phyloP scores from a whole-genome alignment of 1,284 basidiomycete genomes.

The Cutaneotrichosporon cyanovorans region DNA sequence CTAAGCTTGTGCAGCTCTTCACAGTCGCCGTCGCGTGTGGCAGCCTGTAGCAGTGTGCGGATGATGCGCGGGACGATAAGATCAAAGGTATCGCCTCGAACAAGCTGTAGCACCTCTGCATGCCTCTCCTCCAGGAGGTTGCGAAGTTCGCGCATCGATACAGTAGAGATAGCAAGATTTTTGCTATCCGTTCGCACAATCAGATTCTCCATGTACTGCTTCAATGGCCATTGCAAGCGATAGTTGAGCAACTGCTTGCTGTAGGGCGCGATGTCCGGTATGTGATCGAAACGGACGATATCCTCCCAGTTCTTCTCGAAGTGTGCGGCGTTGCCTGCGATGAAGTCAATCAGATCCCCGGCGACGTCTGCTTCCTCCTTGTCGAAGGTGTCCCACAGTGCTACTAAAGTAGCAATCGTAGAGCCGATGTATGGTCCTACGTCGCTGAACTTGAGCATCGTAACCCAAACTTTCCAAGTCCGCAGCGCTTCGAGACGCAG shows the following conservation, averaged over 20 bases:
- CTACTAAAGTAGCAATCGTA: conserved; percentile 76
- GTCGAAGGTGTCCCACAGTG: conserved; percentile 64
- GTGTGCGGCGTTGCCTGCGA: conserved; percentile 58
- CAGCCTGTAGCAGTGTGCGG: conserved; percentile 61
- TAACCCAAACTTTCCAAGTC: conserved; percentile 76
- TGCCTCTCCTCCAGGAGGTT: conserved; percentile 54
- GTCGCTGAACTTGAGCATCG: conserved; percentile 61
- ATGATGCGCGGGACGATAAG: conserved; percentile 65
- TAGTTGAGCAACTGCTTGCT: conserved; percentile 51
- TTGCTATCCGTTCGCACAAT: conserved; percentile 70
- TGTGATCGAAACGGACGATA: conserved; percentile 64
- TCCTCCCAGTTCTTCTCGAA: conserved; percentile 58
- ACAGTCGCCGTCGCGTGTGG: conserved; percentile 63
- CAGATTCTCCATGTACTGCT: conserved; percentile 59
- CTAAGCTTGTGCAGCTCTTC: conserved; percentile 62
- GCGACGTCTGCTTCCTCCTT: conserved; percentile 54
- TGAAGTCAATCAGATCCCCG: conserved; percentile 60
- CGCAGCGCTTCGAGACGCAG: conserved; percentile 70
- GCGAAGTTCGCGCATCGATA: conserved; percentile 71
- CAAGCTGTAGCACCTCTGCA: conserved; percentile 54
- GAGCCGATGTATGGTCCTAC: conserved; percentile 78
- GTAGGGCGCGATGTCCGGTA: conserved; percentile 59
- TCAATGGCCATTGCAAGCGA: conserved; percentile 53
- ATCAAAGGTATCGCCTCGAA: conserved; percentile 81
- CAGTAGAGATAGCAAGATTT: conserved; percentile 69